phyloP scores from a whole-genome alignment of 345 rosid genomes.

The Pugionium cornutum region DNA sequence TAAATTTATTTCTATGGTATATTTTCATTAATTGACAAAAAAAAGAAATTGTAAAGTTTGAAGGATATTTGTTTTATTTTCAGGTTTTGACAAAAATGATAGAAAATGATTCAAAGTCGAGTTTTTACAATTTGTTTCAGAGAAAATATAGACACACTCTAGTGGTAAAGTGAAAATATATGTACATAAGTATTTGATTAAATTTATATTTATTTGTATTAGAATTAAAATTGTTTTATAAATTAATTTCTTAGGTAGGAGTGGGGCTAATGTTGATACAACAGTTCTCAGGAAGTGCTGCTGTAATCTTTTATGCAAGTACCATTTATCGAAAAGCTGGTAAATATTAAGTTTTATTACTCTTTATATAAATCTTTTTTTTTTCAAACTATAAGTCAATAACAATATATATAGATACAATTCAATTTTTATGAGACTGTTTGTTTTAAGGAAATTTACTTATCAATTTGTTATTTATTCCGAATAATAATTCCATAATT shows the following conservation, averaged over 20 bases:
- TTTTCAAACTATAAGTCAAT: background rate
- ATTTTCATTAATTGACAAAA: background rate
- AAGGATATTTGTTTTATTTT: constrained; percentile 14
- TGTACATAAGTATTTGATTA: background rate
- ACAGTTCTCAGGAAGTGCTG: constrained; percentile 48
- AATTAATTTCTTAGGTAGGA: constrained; percentile 44
- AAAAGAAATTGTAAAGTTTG: background rate
- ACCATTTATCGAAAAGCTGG: constrained; percentile 46
- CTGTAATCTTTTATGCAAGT: constrained; percentile 40
- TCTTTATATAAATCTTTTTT: background rate
- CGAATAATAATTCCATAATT: background rate
- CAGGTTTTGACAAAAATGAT: constrained; percentile 42
- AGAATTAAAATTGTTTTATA: constrained; percentile 31
- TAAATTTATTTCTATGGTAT: background rate
- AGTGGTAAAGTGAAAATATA: constrained; percentile 36
- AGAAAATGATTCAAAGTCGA: constrained; percentile 32
- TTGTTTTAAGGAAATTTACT: background rate
- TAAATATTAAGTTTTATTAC: constrained; percentile 21
- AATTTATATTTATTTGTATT: background rate
- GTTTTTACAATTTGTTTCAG: constrained; percentile 45
- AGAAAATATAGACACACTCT: constrained; percentile 45
- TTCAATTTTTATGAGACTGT: background rate
- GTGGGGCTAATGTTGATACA: constrained; percentile 48
- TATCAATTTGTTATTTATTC: background rate
- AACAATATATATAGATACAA: background rate